Evolutionary conservation across 78 protist genomes (phyloP).

Genomic region (Isochrysis galbana): DNA sequence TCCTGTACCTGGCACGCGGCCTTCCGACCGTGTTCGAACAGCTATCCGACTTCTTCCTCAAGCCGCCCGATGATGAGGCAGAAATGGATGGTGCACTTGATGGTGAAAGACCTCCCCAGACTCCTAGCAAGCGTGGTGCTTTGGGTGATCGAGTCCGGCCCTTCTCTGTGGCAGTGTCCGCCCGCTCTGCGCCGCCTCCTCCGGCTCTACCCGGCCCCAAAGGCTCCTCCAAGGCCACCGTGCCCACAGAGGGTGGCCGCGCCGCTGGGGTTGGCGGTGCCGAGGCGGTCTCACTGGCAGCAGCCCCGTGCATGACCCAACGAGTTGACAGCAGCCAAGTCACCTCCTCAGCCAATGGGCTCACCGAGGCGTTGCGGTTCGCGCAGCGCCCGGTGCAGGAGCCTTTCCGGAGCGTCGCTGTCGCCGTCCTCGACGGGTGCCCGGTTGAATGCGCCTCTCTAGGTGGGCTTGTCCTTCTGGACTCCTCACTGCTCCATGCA

Average conservation of each 20-base stretch:
- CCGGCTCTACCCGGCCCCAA: neutral
- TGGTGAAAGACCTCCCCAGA: too few species aligned
- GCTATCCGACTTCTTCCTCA: neutral
- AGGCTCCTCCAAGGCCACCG: neutral
- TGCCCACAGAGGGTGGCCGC: neutral
- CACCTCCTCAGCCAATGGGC: too few species aligned
- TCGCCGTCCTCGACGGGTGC: neutral
- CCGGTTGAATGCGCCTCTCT: neutral
- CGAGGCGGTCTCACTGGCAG: neutral
- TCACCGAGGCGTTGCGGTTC: too few species aligned
- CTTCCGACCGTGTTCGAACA: neutral
- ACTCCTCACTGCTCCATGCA: neutral
- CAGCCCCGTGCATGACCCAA: too few species aligned
- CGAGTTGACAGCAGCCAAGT: too few species aligned
- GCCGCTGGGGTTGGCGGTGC: neutral
- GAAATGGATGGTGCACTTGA: neutral
- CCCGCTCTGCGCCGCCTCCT: neutral
- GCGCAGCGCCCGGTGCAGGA: neutral
- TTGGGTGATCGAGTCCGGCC: too few species aligned
- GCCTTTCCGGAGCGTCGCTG: neutral
- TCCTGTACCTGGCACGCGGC: neutral
- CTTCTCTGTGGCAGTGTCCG: neutral
- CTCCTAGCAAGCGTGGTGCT: too few species aligned
- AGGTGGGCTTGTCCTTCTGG: neutral
- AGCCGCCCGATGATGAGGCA: neutral